Conservation (phyloP, 805 yeast genomes). For the Cyberlindnera maclurae region DNA sequence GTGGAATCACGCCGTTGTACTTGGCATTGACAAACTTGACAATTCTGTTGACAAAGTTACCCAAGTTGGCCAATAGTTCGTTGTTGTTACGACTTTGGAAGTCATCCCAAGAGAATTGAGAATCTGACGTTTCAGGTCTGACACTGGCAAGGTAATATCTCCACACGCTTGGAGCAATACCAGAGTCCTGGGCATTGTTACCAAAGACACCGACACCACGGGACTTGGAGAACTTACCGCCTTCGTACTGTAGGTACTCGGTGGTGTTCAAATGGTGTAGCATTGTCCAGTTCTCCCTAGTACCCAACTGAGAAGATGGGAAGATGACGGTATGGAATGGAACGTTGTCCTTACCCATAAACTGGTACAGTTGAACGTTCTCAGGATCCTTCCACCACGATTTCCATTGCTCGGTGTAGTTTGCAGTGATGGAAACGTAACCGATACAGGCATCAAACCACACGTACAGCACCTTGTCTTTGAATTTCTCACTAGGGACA, state of each 20-base stretch:
- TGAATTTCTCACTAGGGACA: slow-evolving; percentile 82
- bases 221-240: slow-evolving; percentile 97
- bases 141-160: slow-evolving; percentile 89
- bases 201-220: slow-evolving; percentile 98
- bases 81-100: slow-evolving; percentile 90
- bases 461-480: slow-evolving; percentile 88
- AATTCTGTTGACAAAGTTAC: slow-evolving; percentile 92
- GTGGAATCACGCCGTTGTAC: slow-evolving; percentile 85
- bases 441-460: slow-evolving; percentile 99
- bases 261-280: slow-evolving; percentile 89
- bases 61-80: slow-evolving; percentile 91
- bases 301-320: slow-evolving; percentile 91
- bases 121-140: slow-evolving; percentile 93
- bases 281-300: slow-evolving; percentile 83
- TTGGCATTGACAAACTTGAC: slow-evolving; percentile 86
- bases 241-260: slow-evolving; percentile 95
- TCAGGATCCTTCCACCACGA: slow-evolving; percentile 96
- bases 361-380: slow-evolving; percentile 81
- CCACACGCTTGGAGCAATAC: slow-evolving; percentile 91
- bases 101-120: slow-evolving; percentile 96
- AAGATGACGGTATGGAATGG: slow-evolving; percentile 98
- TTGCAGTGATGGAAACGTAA: slow-evolving; percentile 92
- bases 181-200: slow-evolving; percentile 92
- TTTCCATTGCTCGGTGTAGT: slow-evolving; percentile 74
- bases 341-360: slow-evolving; percentile 99